Evolutionary conservation across 2,329 filamentous ascomycete genomes (phyloP), one percentile per base, ranked within the genome.

Genomic region (Neofusicoccum sp.): DNA sequence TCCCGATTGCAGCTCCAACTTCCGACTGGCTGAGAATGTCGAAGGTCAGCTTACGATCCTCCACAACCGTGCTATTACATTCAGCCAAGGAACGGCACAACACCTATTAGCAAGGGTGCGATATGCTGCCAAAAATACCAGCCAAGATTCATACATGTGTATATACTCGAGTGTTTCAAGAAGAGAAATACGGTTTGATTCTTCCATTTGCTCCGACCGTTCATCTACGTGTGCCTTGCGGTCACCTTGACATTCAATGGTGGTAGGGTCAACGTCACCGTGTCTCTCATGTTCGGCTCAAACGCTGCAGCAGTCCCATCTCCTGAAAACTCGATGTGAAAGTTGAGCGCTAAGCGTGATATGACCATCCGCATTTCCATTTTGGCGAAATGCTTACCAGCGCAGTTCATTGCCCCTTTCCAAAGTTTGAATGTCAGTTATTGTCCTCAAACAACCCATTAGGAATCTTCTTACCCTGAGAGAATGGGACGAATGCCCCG

Each of bases 311-410:
- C 47, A n/a, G 8, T 16, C 31, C 24, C 44, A 3, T 30, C 44
- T 28, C 16, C 31, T 16, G 12, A 30, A 3, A 49, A 11, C 30
- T 12, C 30, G 12, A 49, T 20, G 30, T 49, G 30, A 6, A 34
- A 34, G 6, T 49, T n/a, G 24, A 30, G 6, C 11, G 3, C 34
- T 20, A 49, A 8, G 30, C 47, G 24, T 16, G 47, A 8, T 16
- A 49, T 31, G 7, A 49, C 47, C 47, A 49, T 49, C 33, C 53
- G 9, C 40, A 58, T 12, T 31, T 58, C 53, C 53, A 58, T 58
- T 26, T 30, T 33, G 38, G 53, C 53, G 5, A 58, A 58, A 3
- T 34, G 16, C 38, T 58, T 58, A 1, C 53, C 53, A 12, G 53
- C 53, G 40, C 53, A 58, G 26, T 58, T 58, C 3, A 14, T 6